A percentile compares a stretch with the other conserved stretches of the same genome.
phyloP scores from a whole-genome alignment of 306 rosid species.

The Ceratonia siliqua region DNA sequence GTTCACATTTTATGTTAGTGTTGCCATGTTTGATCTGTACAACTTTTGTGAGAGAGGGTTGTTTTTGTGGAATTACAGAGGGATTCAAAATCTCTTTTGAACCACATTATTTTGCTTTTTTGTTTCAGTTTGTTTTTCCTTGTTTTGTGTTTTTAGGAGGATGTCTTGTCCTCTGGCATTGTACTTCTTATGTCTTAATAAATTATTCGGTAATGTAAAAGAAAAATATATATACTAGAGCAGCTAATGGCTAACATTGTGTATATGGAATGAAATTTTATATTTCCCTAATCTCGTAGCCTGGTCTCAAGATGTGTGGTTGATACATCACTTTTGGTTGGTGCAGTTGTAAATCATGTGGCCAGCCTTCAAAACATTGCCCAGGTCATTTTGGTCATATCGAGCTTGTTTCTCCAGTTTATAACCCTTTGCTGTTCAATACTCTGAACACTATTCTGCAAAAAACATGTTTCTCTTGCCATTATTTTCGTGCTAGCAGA shows the following conservation, averaged over 20 bases:
- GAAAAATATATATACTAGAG: not conserved
- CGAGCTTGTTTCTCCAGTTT: constrained; percentile 65
- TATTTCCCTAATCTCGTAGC: not conserved
- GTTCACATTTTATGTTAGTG: not conserved
- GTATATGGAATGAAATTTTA: not conserved
- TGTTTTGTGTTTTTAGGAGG: not conserved
- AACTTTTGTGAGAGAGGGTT: not conserved
- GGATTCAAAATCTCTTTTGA: not conserved
- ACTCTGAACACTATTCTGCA: constrained; percentile 55
- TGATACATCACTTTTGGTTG: constrained; percentile 23
- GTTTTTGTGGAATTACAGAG: not conserved
- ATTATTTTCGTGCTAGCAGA: constrained; percentile 47
- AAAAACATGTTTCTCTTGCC: constrained; percentile 66
- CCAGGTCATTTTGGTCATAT: constrained; percentile 91
- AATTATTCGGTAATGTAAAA: not conserved
- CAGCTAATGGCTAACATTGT: not conserved
- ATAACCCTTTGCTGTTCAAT: constrained; percentile 77
- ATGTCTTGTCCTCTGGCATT: not conserved
- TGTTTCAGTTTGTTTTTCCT: not conserved
- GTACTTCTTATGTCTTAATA: not conserved
- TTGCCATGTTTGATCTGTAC: not conserved
- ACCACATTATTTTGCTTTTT: not conserved
- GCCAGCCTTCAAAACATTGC: constrained; percentile 52
- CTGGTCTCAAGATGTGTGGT: constrained; percentile 15
- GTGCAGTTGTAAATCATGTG: constrained; percentile 82